Evolutionary conservation across 495 filamentous ascomycete species (phyloP), one percentile per base, ranked within the genome.

Genomic region (Hyaloscypha hepaticicola): DNA sequence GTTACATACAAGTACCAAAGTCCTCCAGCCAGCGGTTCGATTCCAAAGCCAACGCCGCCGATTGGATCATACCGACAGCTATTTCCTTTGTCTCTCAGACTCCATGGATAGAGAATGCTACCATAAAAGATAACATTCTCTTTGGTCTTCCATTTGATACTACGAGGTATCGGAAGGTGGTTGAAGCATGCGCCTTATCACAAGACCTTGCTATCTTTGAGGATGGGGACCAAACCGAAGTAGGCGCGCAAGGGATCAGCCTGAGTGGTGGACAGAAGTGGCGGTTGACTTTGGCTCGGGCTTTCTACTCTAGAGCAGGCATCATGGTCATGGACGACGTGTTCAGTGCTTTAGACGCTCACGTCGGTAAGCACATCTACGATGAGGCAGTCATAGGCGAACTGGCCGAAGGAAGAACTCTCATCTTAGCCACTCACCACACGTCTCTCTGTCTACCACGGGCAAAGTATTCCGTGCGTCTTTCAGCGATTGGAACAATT

Each of bases 221-320:
- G 26, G 81, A 87, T 62, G 86, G 88, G 34, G 89, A 92, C 65
- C 71, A 83, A 34, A 88, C 88, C 0, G 85, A 88, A 65, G 82
- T 92, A 55, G 89, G 89, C 0, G 85, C 87, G 57, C 85, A 85
- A 59, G 89, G 89, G 0, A 83, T 89, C n/a, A 87, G 82, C 51
- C 77, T 92, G 3, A 87, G 84, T 11, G 89, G 89, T 51, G 89
- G 89, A 0, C 89, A 92, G 68, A 83, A 83, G 52, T 87, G 87
- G 73, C 80, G 89, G 19, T 78, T 90, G 21, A 82, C 85, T 9
- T 77, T 92, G 1, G 89, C 89, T 24, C 80, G 89, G 58, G 89
- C 88, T 2, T 77, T 90, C 1, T 92, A 91, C 67, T 90, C 88
- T 34, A 74, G 80, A 5, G 82, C 87, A 7, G 82, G 80, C 1